These are phyloP conservation scores for Fomitopsis pulvina DNA, from an alignment of 768 basidiomycete genomes.

Conservation along the genomic window DNA sequence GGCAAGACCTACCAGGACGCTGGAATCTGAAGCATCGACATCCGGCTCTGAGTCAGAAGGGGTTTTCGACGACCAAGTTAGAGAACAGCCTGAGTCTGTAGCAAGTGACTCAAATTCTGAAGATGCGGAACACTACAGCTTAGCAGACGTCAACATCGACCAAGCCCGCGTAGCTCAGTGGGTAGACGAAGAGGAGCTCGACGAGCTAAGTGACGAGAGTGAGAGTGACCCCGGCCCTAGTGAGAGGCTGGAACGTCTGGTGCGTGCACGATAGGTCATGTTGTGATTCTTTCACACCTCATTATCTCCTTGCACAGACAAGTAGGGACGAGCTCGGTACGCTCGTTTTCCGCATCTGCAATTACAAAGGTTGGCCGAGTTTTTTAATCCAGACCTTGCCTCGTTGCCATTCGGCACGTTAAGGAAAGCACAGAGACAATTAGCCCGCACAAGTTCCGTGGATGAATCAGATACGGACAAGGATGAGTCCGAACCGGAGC, in stretches of 20 bases:
- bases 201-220: conserved; percentile 9
- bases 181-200: conserved; percentile 43
- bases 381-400: conserved; percentile 14
- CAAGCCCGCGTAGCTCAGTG: conserved; percentile 56
- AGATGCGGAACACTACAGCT: conserved; percentile 9
- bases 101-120: neutral
- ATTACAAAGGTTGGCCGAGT: neutral
- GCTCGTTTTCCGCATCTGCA: neutral
- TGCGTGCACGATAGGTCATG: conserved; percentile 1
- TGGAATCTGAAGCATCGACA: conserved; percentile 23
- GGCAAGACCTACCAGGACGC: neutral
- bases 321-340: conserved; percentile 3
- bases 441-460: conserved; percentile 11
- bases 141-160: conserved; percentile 33
- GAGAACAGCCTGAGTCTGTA: neutral
- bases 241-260: conserved; percentile 9
- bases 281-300: neutral
- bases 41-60: conserved; percentile 16
- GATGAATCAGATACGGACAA: conserved; percentile 12
- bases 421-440: conserved; percentile 19
- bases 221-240: neutral
- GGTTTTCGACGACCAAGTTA: neutral
- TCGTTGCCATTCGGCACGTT: conserved; percentile 22
- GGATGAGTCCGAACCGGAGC: conserved; percentile 14
- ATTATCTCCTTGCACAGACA: neutral